Conservation (phyloP, 2,329 filamentous ascomycete genomes). For the Diplodia seriata region DNA sequence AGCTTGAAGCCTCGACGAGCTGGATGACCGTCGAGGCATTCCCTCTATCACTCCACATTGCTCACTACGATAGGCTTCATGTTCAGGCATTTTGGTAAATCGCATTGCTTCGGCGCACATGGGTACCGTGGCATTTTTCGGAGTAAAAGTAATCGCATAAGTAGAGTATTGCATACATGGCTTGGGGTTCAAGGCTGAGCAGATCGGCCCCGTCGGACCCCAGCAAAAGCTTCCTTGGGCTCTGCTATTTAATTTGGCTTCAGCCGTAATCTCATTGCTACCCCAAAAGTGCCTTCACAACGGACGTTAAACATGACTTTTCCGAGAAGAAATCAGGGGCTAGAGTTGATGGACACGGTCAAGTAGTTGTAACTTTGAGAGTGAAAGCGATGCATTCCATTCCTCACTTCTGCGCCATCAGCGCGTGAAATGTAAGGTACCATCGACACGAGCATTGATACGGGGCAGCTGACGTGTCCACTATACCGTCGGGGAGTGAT, state of each 20-base stretch:
- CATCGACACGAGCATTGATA: background rate
- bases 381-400: background rate
- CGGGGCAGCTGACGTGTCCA: background rate
- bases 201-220: background rate
- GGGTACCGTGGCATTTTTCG: background rate
- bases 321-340: background rate
- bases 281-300: background rate
- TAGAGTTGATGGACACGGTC: background rate
- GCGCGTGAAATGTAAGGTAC: background rate
- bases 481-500: background rate
- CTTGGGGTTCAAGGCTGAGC: background rate
- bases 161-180: background rate
- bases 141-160: background rate
- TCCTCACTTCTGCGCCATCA: background rate
- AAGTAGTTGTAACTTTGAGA: background rate
- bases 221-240: background rate
- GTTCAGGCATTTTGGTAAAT: background rate
- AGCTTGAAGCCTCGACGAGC: background rate
- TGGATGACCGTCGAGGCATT: background rate
- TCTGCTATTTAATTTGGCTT: background rate
- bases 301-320: background rate
- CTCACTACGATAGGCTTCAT: background rate
- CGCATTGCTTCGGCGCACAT: conserved; percentile 15
- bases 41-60: conserved; percentile 2
- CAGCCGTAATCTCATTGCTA: background rate